Evolutionary conservation across 306 rosid species (phyloP), one percentile per base, ranked within the genome.

Genomic region (Pueraria montana): DNA sequence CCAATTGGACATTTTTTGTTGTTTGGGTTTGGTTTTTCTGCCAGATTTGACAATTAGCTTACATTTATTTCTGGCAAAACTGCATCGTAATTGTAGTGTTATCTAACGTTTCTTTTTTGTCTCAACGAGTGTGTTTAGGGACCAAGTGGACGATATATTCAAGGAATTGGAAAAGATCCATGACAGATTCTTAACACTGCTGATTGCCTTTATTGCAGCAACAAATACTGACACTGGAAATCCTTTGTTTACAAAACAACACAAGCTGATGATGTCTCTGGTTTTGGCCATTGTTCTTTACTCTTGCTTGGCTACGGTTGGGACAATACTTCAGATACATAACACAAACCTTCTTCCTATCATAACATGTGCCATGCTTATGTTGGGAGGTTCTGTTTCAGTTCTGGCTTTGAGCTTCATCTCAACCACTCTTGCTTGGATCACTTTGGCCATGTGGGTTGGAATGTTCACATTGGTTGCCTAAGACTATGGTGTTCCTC

Each of bases 381-480:
- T 34, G 17, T 5, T 62, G 49, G 76, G 62, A 74, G 6, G 38
- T 65, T 50, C 9, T 7, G 61, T 30, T 52, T 38, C 58, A 1
- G 21, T 82, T 24, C 3, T 64, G 40, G 76, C 61, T 24, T 11
- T 74, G 59, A 24, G 18, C 36, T 3, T 82, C 3, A 50, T 82
- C 16, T 74, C 80, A 8, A 4, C 43, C 4, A 52, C 36, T 27
- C 2, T 27, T 27, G 32, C 32, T 27, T 27, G 32, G 32, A 27
- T 27, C 32, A 27, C 32, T 27, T 27, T 27, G 32, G 32, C 32
- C 3, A n/a, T 53, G 7, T 74, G 80, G 75, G 43, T 77, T 61
- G 43, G 58, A n/a, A 8, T 76, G 58, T 52, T 52, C n/a, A n/a
- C n/a, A n/a, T n/a, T n/a, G n/a, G n/a, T n/a, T n/a, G n/a, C n/a